These are phyloP conservation scores for Umbilicus rupestris DNA, from an alignment of 164 flowering plant species.

Conservation along the genomic window DNA sequence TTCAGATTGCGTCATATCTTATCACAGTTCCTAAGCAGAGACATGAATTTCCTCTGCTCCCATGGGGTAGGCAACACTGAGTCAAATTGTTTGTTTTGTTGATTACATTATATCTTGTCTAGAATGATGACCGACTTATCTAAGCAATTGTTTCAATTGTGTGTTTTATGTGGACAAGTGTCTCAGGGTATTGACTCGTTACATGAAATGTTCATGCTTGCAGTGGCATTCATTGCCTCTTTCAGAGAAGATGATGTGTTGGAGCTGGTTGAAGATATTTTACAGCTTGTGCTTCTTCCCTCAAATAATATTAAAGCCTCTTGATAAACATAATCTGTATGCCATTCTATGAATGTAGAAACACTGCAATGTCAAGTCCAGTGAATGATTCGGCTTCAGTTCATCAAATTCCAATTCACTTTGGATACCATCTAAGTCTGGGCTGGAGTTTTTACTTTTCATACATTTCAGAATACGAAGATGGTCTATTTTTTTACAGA, in stretches of 20 bases:
- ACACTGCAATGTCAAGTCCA: background rate
- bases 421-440: background rate
- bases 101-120: background rate
- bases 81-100: background rate
- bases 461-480: too few species aligned
- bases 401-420: background rate
- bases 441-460: too few species aligned
- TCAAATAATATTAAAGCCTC: background rate
- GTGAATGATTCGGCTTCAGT: background rate
- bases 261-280: constrained; percentile 27
- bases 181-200: too few species aligned
- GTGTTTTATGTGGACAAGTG: too few species aligned
- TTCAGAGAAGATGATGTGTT: constrained; percentile 38
- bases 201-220: constrained; percentile 11
- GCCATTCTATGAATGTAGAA: background rate
- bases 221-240: constrained; percentile 41
- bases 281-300: constrained; percentile 25
- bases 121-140: background rate
- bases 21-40: constrained; percentile 56
- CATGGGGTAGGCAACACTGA: constrained; percentile 45
- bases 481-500: too few species aligned
- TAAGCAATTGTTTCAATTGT: background rate
- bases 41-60: constrained; percentile 67
- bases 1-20: constrained; percentile 58
- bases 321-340: background rate